These are phyloP conservation scores for Alternaria triticina DNA, from an alignment of 2,329 filamentous ascomycete species.

Conservation along the genomic window DNA sequence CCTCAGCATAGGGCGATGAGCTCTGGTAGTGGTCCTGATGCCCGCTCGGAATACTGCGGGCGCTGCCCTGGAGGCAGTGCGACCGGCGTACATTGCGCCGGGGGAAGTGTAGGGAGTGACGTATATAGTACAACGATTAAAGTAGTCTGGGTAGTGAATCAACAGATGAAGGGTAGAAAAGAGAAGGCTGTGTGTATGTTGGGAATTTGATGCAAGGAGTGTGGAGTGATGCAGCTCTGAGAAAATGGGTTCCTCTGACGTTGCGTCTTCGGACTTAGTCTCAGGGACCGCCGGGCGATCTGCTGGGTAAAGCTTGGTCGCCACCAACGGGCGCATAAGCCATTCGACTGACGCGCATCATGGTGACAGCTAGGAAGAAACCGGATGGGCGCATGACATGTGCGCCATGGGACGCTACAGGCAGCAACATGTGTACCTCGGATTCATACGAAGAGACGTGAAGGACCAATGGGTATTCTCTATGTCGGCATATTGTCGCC, in stretches of 20 bases:
- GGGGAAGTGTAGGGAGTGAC: conserved; percentile 25
- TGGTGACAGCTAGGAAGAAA: conserved; percentile 10
- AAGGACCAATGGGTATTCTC: neutral
- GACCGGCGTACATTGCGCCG: conserved; percentile 55
- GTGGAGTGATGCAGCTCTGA: conserved; percentile 21
- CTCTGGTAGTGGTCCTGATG: conserved; percentile 50
- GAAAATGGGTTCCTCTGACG: conserved; percentile 16
- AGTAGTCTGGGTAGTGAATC: conserved; percentile 6
- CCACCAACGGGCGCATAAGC: conserved; percentile 13
- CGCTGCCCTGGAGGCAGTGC: conserved; percentile 53
- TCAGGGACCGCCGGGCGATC: conserved; percentile 21
- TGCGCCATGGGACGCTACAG: neutral
- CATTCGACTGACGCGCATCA: conserved; percentile 1
- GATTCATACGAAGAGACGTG: neutral
- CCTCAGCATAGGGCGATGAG: conserved; percentile 54
- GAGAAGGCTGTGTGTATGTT: conserved; percentile 4
- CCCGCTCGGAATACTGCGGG: conserved; percentile 56
- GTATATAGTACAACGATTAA: conserved; percentile 11
- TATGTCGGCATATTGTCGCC: neutral
- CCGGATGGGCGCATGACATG: neutral
- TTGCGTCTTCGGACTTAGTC: conserved; percentile 10
- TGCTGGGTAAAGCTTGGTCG: conserved; percentile 22
- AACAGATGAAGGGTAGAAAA: conserved; percentile 14
- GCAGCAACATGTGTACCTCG: neutral
- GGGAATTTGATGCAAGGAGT: conserved; percentile 13